phyloP scores from a whole-genome alignment of 1,284 basidiomycete species.

The Lignosus rhinocerotis region DNA sequence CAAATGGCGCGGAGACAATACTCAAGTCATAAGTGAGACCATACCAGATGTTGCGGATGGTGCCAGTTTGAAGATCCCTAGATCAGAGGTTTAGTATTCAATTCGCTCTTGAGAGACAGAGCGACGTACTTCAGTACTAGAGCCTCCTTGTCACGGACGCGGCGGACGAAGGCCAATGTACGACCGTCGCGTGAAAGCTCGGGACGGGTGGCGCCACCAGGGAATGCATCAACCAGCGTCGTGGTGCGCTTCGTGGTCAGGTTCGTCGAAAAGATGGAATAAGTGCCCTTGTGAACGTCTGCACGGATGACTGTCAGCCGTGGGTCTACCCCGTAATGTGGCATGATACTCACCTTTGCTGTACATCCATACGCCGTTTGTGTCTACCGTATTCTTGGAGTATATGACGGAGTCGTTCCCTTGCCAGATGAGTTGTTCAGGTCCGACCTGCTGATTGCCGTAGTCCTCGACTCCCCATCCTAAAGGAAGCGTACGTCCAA shows the following conservation, averaged over 20 bases:
- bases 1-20: constrained; percentile 68
- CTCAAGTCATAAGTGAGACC: constrained; percentile 67
- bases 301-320: neutral
- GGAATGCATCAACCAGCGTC: constrained; percentile 52
- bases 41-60: constrained; percentile 64
- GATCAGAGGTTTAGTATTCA: too few species aligned
- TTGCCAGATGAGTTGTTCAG: constrained; percentile 67
- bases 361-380: constrained; percentile 51
- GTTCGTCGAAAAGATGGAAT: constrained; percentile 65
- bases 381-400: constrained; percentile 61
- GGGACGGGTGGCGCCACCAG: constrained; percentile 72
- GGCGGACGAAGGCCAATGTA: constrained; percentile 71
- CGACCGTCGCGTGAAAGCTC: constrained; percentile 68
- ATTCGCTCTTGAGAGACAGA: too few species aligned
- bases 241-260: constrained; percentile 54
- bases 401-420: constrained; percentile 61
- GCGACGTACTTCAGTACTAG: constrained; percentile 62
- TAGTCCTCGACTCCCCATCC: constrained; percentile 63
- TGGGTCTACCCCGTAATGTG: neutral
- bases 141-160: constrained; percentile 70
- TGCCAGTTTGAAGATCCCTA: constrained; percentile 68
- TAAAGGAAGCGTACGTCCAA: constrained; percentile 55
- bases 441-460: constrained; percentile 67
- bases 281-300: constrained; percentile 74
- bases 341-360: constrained; percentile 53